Evolutionary conservation across 768 basidiomycete genomes (phyloP), one percentile per base, ranked within the genome.

Genomic region (Rhizopogon sp.): DNA sequence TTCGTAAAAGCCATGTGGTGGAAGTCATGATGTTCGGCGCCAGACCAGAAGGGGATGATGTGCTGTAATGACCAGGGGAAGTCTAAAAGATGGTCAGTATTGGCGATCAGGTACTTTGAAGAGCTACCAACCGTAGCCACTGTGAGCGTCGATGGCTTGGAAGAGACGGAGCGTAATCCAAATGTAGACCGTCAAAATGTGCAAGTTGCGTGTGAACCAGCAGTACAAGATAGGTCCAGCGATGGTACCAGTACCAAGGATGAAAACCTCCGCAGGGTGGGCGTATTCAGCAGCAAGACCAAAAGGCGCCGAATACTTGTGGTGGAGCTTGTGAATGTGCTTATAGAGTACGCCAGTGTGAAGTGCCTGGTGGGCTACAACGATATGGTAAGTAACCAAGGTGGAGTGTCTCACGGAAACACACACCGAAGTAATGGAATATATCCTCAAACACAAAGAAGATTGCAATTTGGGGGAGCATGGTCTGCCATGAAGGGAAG

Each of bases 281-380:
- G 97, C 95, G 67, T 98, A 98, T 71, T 99, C 96, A 3, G 97
- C 96, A 2, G 92, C 95, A 31, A 99, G 83, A 57, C 97, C 97
- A 66, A 98, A 97, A 0, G 97, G 97, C 16, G 96, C 96, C 8
- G 88, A 88, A 72, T 93, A 97, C 66, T 93, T 92, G 82, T 98
- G 97, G 70, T 99, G 97, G 37, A 98, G 79, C 73, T 97, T 96
- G 81, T 97, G 94, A 60, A 97, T 92, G 70, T 94, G 79, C 71
- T 88, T 92, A 79, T 96, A 95, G 50, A 96, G 77, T 1, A 79
- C 67, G 50, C 90, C 87, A 59, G 81, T 88, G 73, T 98, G 95
- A 16, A 98, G 81, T 3, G 87, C 85, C 63, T 92, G 87, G 73
- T 98, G 94, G 25, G 93, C 93, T 88, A 63, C 52, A 56, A 50